phyloP scores from a whole-genome alignment of 257 asterid genomes.

The Ajuga chamaepitys region DNA sequence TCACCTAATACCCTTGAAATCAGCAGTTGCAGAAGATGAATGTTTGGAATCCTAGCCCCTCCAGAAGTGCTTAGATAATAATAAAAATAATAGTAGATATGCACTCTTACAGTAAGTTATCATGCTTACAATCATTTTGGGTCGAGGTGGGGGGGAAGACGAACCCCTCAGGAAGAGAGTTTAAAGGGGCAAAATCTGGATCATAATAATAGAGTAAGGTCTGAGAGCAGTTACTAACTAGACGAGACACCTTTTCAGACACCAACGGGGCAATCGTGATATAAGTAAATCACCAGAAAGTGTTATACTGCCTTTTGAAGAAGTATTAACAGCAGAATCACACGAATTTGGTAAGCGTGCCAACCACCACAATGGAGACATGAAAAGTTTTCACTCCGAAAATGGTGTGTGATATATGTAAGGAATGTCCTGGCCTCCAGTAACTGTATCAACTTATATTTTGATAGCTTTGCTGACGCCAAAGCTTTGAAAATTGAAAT shows the following conservation, averaged over 20 bases:
- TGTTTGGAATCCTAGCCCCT: no score
- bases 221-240: no score
- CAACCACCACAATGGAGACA: not conserved
- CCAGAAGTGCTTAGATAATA: no score
- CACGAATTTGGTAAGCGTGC: not conserved
- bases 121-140: not conserved
- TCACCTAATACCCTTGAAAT: slow-evolving; percentile 3
- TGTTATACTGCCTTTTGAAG: not conserved
- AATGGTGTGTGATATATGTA: not conserved
- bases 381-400: not conserved
- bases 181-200: no score
- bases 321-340: no score
- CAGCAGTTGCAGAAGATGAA: not conserved
- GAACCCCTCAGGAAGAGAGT: no score
- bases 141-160: no score
- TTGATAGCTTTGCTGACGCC: slow-evolving; percentile 2
- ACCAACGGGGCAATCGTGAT: no score
- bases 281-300: not conserved
- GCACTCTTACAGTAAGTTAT: no score
- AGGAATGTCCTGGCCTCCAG: not conserved
- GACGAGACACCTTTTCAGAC: no score
- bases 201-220: no score
- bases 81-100: no score
- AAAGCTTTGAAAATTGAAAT: not conserved
- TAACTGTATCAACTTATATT: slow-evolving; percentile 10